Conservation (phyloP, 202 grass and related monocot species). For the Cymbopogon flexuosus region DNA sequence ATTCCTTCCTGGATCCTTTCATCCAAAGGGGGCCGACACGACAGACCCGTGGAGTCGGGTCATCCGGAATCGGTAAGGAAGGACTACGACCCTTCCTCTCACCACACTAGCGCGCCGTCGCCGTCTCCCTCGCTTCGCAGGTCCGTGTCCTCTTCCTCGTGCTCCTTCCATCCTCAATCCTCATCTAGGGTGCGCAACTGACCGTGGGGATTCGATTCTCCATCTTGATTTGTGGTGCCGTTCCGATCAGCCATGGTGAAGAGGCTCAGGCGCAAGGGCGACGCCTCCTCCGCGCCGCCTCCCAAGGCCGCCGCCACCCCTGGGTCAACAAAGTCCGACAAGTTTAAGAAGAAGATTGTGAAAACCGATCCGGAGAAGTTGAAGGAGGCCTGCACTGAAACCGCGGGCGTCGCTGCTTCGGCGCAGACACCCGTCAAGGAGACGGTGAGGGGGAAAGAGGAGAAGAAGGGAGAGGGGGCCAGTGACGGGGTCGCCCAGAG, state of each 20-base stretch:
- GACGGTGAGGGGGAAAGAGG: conserved; percentile 8
- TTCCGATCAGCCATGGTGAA: conserved; percentile 42
- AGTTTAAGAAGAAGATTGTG: conserved; percentile 27
- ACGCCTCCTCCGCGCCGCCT: background rate
- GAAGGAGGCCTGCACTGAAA: background rate
- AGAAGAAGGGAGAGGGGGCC: background rate
- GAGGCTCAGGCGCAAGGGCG: conserved; percentile 34
- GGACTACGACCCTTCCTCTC: no score
- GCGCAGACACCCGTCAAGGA: conserved; percentile 3
- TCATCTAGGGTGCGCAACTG: background rate
- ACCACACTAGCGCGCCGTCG: no score
- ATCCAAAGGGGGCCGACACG: no score
- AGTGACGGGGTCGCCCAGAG: background rate
- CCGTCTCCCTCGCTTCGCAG: background rate
- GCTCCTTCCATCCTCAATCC: background rate
- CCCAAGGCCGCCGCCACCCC: conserved; percentile 9
- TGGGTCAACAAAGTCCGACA: background rate
- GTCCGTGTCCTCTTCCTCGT: background rate
- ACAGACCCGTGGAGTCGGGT: no score
- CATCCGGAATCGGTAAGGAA: no score
- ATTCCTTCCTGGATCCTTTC: no score
- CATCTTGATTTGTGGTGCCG: no score
- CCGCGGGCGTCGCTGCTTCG: background rate
- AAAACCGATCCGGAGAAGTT: conserved; percentile 22
- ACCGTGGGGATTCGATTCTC: background rate